Conservation (phyloP, 352 stramenopile genomes). For the Phytophthora agathidicida region DNA sequence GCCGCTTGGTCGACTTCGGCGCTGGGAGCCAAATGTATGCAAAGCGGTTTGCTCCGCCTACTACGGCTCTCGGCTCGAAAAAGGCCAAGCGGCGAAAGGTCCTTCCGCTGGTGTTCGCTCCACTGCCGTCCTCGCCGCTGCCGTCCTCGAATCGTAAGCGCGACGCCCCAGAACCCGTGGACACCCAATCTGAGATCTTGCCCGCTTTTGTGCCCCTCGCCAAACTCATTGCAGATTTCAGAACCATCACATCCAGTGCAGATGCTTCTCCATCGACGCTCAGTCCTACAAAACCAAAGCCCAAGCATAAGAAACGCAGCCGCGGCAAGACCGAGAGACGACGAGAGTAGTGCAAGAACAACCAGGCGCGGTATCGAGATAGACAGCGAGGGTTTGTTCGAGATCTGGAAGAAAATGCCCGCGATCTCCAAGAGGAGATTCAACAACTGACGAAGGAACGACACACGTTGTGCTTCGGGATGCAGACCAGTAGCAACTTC, state of each 20-base stretch:
- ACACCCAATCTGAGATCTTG: constrained; percentile 3
- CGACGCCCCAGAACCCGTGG: background rate
- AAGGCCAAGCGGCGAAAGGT: too few relatives aligned
- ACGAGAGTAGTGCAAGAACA: constrained; percentile 47
- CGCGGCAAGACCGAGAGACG: constrained; percentile 41
- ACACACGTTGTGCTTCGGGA: constrained; percentile 9
- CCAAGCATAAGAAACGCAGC: constrained; percentile 41
- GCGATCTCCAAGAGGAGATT: constrained; percentile 30
- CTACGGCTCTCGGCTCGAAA: too few relatives aligned
- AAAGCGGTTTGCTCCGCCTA: too few relatives aligned
- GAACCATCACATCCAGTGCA: background rate
- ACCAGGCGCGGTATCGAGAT: constrained; percentile 52
- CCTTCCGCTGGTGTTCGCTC: too few relatives aligned
- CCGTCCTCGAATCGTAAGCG: constrained; percentile 5
- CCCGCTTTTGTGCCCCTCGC: constrained; percentile 13
- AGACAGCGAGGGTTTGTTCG: constrained; percentile 27
- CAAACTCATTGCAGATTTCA: constrained; percentile 16
- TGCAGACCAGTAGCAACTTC: constrained; percentile 13
- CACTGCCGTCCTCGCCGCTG: too few relatives aligned
- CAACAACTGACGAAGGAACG: constrained; percentile 6
- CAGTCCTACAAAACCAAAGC: constrained; percentile 1
- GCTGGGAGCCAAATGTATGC: too few relatives aligned
- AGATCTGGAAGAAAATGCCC: constrained; percentile 25
- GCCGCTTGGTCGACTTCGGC: too few relatives aligned
- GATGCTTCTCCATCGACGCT: background rate